These are phyloP conservation scores for Russula lepida DNA, from an alignment of 768 basidiomycete species.

Conservation along the genomic window DNA sequence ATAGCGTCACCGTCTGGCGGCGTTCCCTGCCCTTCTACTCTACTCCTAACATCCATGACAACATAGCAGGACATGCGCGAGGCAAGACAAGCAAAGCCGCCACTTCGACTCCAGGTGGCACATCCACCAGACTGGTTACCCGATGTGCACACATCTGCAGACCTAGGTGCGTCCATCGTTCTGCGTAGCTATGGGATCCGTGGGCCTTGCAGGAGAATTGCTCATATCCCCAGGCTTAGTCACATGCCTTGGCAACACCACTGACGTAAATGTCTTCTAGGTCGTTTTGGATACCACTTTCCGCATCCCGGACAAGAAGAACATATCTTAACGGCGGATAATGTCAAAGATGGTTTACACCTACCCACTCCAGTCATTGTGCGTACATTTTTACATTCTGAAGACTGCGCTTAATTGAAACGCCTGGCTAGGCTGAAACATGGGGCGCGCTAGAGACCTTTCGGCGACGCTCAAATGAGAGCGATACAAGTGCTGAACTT, in stretches of 20 bases:
- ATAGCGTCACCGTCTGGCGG: not conserved
- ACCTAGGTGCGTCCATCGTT: constrained; percentile 45
- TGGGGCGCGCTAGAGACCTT: constrained; percentile 51
- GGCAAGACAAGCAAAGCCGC: constrained; percentile 20
- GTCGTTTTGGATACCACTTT: constrained; percentile 70
- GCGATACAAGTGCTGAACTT: constrained; percentile 47
- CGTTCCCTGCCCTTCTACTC: not conserved
- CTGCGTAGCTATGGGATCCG: not conserved
- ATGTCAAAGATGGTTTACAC: constrained; percentile 58
- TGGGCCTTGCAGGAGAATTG: not conserved
- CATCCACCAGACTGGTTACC: constrained; percentile 71
- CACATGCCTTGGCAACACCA: not conserved
- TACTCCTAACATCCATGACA: not conserved
- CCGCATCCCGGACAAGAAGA: constrained; percentile 69
- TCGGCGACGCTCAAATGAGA: constrained; percentile 42
- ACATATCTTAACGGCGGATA: constrained; percentile 54
- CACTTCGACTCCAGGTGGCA: constrained; percentile 50
- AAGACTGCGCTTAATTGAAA: not conserved
- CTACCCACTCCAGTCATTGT: constrained; percentile 51
- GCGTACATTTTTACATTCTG: constrained; percentile 23
- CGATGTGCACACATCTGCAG: constrained; percentile 53
- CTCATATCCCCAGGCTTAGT: not conserved
- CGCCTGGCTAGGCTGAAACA: constrained; percentile 44
- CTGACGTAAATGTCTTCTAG: constrained; percentile 30
- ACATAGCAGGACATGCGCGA: constrained; percentile 11